Base-by-base conservation (phyloP, 169 alveolate species). In the Plasmodium ovale region DNA sequence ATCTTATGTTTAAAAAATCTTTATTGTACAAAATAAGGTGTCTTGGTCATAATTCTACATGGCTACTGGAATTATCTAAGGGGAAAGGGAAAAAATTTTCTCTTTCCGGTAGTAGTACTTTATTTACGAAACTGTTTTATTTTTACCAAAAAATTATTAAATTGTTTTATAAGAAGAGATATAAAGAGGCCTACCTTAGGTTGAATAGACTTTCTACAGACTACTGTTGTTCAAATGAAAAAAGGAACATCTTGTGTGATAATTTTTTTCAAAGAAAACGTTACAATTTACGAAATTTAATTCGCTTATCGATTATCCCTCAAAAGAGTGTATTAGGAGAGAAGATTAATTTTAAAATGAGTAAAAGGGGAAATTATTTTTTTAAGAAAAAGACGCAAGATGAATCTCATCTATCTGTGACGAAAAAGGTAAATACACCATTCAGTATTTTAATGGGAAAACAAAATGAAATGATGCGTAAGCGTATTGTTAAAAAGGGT, bases 61-160 rank as follows among this genome's bases (percentile, higher is more conserved):
- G 88, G 88, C 33, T 74, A 53, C 33, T 51, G 23, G 88, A 74
- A 53, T 25, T 74, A 33, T 74, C 88, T 1, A 74, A 74, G 54
- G 49, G 88, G 1, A 10, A 51, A 16, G 65, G 65, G 56, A 59
- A 59, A 49, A 23, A 44, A 53, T 3, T 33, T 23, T 44, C 33
- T 10, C 1, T n/a, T 39, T 19, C 23, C 16, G 16, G 12, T 0
- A 29, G 27, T 49, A 19, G 60, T 37, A 2, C 37, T 19, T 10
- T 53, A 74, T 29, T 60, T 5, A 35, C 42, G 1, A 58, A 60
- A 12, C 88, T 74, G 3, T 74, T 74, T 60, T 53, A 64, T 9
- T 39, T 21, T 19, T 74, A 74, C 37, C 47, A 62, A 60, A 65
- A 74, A 3, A n/a, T 60, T 12, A 65, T 60, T 6, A 16, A 10